These are phyloP conservation scores for Bidens hawaiensis DNA, from an alignment of 140 eudicot species.

Conservation along the genomic window DNA sequence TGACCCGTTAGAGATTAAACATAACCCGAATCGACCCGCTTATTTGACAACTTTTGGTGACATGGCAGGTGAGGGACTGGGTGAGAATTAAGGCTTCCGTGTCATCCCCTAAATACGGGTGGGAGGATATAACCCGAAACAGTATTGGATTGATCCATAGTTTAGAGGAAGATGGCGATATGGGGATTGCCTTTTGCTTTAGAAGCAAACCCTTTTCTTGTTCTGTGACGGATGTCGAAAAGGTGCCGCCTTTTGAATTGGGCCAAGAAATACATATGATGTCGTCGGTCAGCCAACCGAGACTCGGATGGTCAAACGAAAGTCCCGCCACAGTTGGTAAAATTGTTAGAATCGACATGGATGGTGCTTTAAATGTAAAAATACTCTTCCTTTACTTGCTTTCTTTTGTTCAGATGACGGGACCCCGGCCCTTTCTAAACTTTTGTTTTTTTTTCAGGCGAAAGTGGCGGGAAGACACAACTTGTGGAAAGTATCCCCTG, in stretches of 20 bases:
- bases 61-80: slow-evolving; percentile 90
- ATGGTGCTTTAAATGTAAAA: slow-evolving; percentile 87
- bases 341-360: slow-evolving; percentile 89
- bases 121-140: slow-evolving; percentile 88
- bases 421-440: too few species aligned
- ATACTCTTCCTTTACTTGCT: slow-evolving; percentile 7
- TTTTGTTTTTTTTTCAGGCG: slow-evolving; percentile 38
- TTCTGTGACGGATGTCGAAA: slow-evolving; percentile 93
- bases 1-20: neutral
- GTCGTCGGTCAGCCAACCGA: slow-evolving; percentile 77
- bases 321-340: slow-evolving; percentile 92
- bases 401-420: too few species aligned
- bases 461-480: slow-evolving; percentile 76
- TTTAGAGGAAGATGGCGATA: slow-evolving; percentile 96
- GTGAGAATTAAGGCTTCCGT: slow-evolving; percentile 89
- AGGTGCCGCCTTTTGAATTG: slow-evolving; percentile 87
- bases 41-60: slow-evolving; percentile 5
- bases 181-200: slow-evolving; percentile 95
- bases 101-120: slow-evolving; percentile 94
- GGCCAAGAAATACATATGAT: slow-evolving; percentile 88
- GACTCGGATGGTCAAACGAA: slow-evolving; percentile 98
- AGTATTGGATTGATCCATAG: slow-evolving; percentile 93
- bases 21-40: neutral
- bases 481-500: slow-evolving; percentile 95
- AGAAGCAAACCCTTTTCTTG: slow-evolving; percentile 89